Conservation (phyloP, 768 basidiomycete species). For the Lentinus brumalis region DNA sequence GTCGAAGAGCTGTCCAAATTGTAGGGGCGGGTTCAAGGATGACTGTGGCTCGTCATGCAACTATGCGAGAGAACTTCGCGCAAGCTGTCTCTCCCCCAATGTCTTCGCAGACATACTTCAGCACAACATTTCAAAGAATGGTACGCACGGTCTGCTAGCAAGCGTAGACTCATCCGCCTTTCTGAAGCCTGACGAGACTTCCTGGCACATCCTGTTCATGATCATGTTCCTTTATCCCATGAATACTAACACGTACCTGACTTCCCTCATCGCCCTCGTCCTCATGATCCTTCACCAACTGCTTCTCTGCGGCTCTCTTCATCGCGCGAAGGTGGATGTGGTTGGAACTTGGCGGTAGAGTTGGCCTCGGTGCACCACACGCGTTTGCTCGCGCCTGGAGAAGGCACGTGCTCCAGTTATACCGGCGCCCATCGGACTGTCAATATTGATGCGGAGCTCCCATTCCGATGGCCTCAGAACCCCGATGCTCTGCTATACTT, state of each 20-base stretch:
- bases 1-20: too few species aligned
- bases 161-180: constrained; percentile 62
- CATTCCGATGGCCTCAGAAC: too few species aligned
- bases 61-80: too few species aligned
- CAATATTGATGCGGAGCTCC: too few species aligned
- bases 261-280: constrained; percentile 42
- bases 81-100: too few species aligned
- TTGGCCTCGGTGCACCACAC: not conserved
- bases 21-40: too few species aligned
- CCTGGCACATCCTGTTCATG: constrained; percentile 33
- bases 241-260: constrained; percentile 26
- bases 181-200: constrained; percentile 48
- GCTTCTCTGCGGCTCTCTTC: constrained; percentile 78
- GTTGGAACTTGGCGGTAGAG: not conserved
- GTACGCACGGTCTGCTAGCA: constrained; percentile 56
- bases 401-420: too few species aligned
- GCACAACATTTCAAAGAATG: not conserved
- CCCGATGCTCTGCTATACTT: too few species aligned
- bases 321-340: constrained; percentile 35
- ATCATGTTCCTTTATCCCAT: not conserved
- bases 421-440: too few species aligned
- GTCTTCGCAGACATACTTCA: too few species aligned
- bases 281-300: constrained; percentile 61
- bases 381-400: too few species aligned
- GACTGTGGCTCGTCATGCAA: too few species aligned